These are phyloP conservation scores for Graphium sp. DNA, from an alignment of 2,329 filamentous ascomycete genomes.

Conservation along the genomic window DNA sequence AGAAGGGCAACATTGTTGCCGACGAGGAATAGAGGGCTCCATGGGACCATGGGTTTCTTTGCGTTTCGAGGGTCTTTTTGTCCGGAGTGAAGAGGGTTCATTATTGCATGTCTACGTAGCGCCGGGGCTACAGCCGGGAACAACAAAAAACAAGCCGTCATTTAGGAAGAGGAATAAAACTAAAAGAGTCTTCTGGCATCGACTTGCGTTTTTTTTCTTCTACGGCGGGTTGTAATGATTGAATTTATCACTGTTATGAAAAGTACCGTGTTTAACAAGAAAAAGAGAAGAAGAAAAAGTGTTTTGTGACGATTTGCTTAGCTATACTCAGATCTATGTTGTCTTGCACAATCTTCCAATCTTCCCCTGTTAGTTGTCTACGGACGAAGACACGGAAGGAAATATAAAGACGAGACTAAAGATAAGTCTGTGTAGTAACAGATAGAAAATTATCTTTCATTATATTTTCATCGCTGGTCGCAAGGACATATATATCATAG, in stretches of 20 bases:
- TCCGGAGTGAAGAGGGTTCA: constrained; percentile 46
- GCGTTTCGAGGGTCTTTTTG: constrained; percentile 35
- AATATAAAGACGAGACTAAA: background rate
- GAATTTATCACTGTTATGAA: background rate
- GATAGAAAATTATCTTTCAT: too few species aligned
- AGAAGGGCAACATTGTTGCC: constrained; percentile 88
- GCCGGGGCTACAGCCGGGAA: constrained; percentile 20
- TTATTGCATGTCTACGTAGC: constrained; percentile 44
- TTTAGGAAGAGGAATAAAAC: too few species aligned
- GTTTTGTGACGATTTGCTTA: background rate
- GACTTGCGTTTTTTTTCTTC: constrained; percentile 4
- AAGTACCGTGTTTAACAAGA: background rate
- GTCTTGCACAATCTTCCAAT: too few species aligned
- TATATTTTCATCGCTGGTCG: too few species aligned
- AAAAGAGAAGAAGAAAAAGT: background rate
- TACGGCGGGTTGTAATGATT: background rate
- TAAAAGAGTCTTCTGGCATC: constrained; percentile 2
- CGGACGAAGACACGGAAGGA: too few species aligned
- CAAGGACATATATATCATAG: too few species aligned
- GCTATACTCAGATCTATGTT: constrained; percentile 2
- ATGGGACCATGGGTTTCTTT: constrained; percentile 29
- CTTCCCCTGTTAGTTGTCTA: too few species aligned
- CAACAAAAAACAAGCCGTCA: constrained; percentile 7
- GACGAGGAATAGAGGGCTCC: constrained; percentile 33
- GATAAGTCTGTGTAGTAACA: too few species aligned